Conservation (phyloP, 2,329 filamentous ascomycete genomes). For the Cordyceps cateniannulata region DNA sequence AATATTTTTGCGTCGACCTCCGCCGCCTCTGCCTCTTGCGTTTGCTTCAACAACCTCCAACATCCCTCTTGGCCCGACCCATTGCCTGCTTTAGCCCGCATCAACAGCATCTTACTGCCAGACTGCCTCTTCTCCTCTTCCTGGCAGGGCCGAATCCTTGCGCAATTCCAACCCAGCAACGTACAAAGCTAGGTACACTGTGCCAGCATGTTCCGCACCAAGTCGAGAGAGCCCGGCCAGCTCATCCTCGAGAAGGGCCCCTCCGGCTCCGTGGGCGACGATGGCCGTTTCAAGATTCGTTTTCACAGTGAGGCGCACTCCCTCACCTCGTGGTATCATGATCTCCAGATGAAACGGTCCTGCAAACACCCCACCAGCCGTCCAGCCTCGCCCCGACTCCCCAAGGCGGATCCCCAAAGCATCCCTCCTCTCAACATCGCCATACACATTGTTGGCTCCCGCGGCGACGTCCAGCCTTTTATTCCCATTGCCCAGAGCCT, state of each 20-base stretch:
- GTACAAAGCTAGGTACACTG: background rate
- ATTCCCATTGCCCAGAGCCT: slow-evolving; percentile 10
- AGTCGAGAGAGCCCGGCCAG: slow-evolving; percentile 17
- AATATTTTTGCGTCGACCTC: background rate
- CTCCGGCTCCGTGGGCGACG: slow-evolving; percentile 16
- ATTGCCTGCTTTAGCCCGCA: background rate
- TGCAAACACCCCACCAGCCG: background rate
- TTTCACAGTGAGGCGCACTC: slow-evolving; percentile 14
- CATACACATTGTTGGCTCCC: slow-evolving; percentile 19
- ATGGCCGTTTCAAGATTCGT: slow-evolving; percentile 18
- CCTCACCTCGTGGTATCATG: slow-evolving; percentile 4
- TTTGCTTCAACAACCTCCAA: background rate
- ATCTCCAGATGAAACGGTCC: slow-evolving; percentile 5
- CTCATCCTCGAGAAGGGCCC: slow-evolving; percentile 14
- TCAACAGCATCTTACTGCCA: background rate
- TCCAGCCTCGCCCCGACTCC: background rate
- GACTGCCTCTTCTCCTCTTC: background rate
- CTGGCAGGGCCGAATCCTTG: background rate
- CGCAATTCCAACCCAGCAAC: too few species aligned
- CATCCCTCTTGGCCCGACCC: background rate
- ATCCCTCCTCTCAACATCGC: slow-evolving; percentile 17
- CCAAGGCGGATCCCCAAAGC: background rate
- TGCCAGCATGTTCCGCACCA: slow-evolving; percentile 12
- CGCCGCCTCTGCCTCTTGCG: background rate
- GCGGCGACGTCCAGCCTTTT: slow-evolving; percentile 17